Base-by-base conservation (phyloP, 345 rosid genomes). In the Cardamine occulta region DNA sequence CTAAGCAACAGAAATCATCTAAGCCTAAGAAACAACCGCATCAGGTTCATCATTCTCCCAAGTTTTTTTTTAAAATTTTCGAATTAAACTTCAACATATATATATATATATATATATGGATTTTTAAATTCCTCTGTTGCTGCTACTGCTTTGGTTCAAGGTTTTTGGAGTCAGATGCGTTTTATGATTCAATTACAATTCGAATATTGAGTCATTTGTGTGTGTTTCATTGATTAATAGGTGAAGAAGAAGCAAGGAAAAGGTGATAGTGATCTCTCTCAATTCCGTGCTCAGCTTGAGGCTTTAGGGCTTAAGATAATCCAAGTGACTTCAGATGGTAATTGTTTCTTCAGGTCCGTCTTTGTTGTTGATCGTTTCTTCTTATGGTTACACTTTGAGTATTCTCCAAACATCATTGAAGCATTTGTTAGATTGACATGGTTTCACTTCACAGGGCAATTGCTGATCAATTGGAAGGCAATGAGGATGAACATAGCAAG, bases 321-420 rank as follows among this genome's bases (percentile, higher is more conserved):
- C 74, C 83, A 88, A 70, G 88, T 94, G 28, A 91, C 96, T 23
- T 84, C 97, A 21, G 98, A 94, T 70, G 97, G 98, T 83, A 94
- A 91, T 80, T 91, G 97, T 80, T 88, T 94, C 79, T 94, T 94
- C 95, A 91, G 98, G 97, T 94, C 76, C 29, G 90, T 74, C 44
- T 76, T 63, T 63, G 21, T 24, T 63, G 15, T 2, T 2, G 1
- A 39, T 39, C 14, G 15, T 39, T 42, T 42, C 47, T 13, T 42
- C 47, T 13, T 40, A 13, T 12, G 4, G 14, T 39, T 19, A 19
- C 19, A 19, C 19, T 19, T 19, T 0, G n/a, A 4, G 6, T 44
- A 44, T 18, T 15, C 19, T 45, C 49, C 18, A 45, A 15, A 45
- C 19, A 6, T 45, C 8, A 45, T n/a, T 3, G 32, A 70, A 40